Evolutionary conservation across 768 basidiomycete species (phyloP), one percentile per base, ranked within the genome.

Genomic region (Phylloporus arenicola): DNA sequence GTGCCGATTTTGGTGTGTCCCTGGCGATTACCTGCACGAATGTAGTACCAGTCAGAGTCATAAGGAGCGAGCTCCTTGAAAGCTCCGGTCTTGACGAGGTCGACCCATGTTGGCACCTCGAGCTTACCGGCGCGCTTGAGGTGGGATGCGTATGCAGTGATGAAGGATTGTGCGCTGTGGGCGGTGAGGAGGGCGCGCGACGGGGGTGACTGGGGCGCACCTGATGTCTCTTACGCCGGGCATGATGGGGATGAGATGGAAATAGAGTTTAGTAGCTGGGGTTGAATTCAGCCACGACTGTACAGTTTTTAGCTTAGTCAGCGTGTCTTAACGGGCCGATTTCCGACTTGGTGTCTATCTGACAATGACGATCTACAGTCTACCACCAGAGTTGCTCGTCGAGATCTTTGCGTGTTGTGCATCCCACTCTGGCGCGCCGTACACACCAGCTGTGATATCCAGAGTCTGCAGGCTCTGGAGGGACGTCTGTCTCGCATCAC

Each of bases 1-100:
- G 25, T 16, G 5, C 6, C 31, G 1, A 29, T 16, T 20, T 42
- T 10, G 31, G 33, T 2, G 22, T 17, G 34, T 12, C 35, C 0
- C 19, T 29, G 6, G 38, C 22, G 80, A 84, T 69, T 65, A 96
- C 94, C 94, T 74, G 95, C 90, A 65, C 96, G 92, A 70, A 95
- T 80, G 75, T 98, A 99, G 82, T 84, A 99, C 96, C 96, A 99
- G 73, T 99, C 96, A 38, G 92, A 89, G 74, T 98, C 92, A 75
- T 97, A 97, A 48, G 96, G 96, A 47, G 94, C 95, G 54, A 96
- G 90, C 75, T 99, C 96, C 74, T 98, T 98, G 81, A 79, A 93
- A 53, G 88, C 76, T 69, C 91, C 95, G 54, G 96, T 99, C 81
- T 99, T 99, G 70, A 99, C 96, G 63, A 97, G 76, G 72, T 96